Base-by-base conservation (phyloP, 495 filamentous ascomycete species). In the Margaritispora aquatica region DNA sequence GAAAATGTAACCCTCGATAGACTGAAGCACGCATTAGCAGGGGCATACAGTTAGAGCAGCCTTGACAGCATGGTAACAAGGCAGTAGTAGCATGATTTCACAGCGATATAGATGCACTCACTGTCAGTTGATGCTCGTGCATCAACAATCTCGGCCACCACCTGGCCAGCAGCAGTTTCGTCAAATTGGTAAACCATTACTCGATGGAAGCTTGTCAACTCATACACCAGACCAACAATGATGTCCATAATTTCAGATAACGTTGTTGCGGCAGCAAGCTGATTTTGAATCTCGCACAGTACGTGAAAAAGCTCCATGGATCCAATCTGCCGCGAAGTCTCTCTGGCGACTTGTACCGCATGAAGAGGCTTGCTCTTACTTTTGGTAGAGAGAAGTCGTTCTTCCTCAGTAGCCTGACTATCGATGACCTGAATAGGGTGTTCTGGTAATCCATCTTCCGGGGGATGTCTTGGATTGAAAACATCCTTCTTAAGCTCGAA, bases 171-270 rank as follows among this genome's bases (percentile, higher is more conserved):
- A 51, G 23, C 21, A 1, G 52, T 19, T 26, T 55, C 41, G 27
- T 63, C 61, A 26, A 63, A 60, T 13, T 48, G 56, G 48, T 63
- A 63, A 1, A 63, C 51, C 61, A 63, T 63, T 7, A 57, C 57
- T 9, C 61, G 41, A 34, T 60, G 61, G 29, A 59, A 63, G 17
- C 56, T 36, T 4, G 61, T 60, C 49, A 60, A 31, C 31, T 63
- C 61, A 19, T 59, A 52, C 47, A 63, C 27, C 22, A 60, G 21
- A 8, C 61, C 61, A 2, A 63, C 61, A 51, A 57, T 47, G 13
- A 51, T 59, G 38, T 63, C 56, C 13, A 60, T 26, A 11, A 63
- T 11, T 13, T 26, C 9, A 48, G 26, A n/a, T 23, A 63, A 15
- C 7, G 26, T 21, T 10, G 38, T 53, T 10, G 49, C 50, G 26